Evolutionary conservation across 805 yeast species (phyloP).

Genomic region (Blastobotrys mokoenaii): DNA sequence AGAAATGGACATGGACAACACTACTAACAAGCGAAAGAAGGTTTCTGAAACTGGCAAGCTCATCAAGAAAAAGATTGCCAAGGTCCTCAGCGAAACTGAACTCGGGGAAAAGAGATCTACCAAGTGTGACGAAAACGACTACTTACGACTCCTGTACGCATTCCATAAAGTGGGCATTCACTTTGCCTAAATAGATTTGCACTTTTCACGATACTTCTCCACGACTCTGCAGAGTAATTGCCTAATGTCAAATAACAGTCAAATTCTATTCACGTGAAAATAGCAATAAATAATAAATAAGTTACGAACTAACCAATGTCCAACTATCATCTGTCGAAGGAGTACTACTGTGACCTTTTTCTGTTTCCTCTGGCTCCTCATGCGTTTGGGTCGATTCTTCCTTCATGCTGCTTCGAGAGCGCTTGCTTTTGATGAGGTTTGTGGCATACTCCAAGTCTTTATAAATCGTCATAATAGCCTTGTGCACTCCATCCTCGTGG

Average conservation of each 20-base stretch:
- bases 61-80: conserved; percentile 62
- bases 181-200: conserved; percentile 50
- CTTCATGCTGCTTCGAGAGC: background rate
- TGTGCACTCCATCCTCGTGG: conserved; percentile 70
- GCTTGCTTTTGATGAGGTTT: conserved; percentile 28
- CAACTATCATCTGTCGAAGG: conserved; percentile 12
- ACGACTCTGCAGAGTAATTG: too few relatives aligned
- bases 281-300: conserved; percentile 2
- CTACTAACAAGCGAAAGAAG: conserved; percentile 25
- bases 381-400: background rate
- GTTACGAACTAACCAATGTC: conserved; percentile 8
- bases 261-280: too few relatives aligned
- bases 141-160: conserved; percentile 70
- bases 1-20: conserved; percentile 26
- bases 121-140: conserved; percentile 92
- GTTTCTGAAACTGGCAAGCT: conserved; percentile 22
- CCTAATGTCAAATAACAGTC: too few relatives aligned
- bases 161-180: conserved; percentile 97
- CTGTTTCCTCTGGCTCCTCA: background rate
- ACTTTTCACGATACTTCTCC: background rate
- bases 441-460: conserved; percentile 70
- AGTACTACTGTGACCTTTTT: conserved; percentile 1
- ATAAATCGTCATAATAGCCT: conserved; percentile 74
- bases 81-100: conserved; percentile 72
- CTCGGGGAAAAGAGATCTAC: conserved; percentile 82